Base-by-base conservation (phyloP, 768 basidiomycete genomes). In the Neoboletus subvelutipes region DNA sequence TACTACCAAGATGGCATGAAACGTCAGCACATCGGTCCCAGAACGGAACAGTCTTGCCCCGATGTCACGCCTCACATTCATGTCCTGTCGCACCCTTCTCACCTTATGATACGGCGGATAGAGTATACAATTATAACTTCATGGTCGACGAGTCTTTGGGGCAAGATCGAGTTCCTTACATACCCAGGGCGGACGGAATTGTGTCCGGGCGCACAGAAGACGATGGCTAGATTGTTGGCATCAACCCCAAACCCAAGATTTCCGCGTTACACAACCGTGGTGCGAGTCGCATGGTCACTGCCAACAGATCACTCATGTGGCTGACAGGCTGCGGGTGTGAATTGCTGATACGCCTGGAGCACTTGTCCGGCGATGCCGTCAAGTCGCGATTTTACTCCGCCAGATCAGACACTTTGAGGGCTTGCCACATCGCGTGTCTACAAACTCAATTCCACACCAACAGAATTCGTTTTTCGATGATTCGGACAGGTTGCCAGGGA, bases 401-500 rank as follows among this genome's bases (percentile, higher is more conserved):
- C 40, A 2, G 11, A 7, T 20, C 28, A 7, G 22, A 1, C 5
- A n/a, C 17, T 1, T 40, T 13, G 26, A 15, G 20, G 45, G 6
- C 20, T 17, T 26, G 12, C 17, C 42, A 22, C 11, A n/a, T 12
- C 20, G n/a, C 20, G 6, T 15, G 29, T 39, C 37, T 18, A 58
- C 57, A 24, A 37, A 42, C 41, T 20, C 18, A 33, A n/a, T 45
- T 17, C 31, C 39, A 10, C 5, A 3, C 29, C 31, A 40, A 29
- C 40, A 13, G 33, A 43, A 12, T 24, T 20, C 0, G 5, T 34
- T 9, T 20, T 18, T 6, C 13, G 8, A 20, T 39, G 20, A 6
- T 22, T n/a, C n/a, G n/a, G 28, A n/a, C 11, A 15, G 41, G 59
- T 56, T 29, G 39, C 22, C 36, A 61, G 54, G 60, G 28, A 33